Conservation (phyloP, 2,329 filamentous ascomycete genomes). For the Xylariomycetidae sp. region DNA sequence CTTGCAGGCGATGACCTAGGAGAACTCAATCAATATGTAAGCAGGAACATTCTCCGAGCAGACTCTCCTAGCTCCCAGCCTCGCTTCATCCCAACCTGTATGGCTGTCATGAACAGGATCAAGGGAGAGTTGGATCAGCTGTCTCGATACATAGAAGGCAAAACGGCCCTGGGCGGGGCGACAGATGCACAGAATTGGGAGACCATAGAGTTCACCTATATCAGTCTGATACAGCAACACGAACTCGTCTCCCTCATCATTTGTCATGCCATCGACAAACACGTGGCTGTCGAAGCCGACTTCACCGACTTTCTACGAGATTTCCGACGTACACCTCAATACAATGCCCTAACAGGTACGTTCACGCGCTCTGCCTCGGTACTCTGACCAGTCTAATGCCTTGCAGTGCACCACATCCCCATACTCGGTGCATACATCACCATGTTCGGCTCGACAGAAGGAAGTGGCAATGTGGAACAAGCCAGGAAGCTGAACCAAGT, state of each 20-base stretch:
- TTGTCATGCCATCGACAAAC: slow-evolving; percentile 69
- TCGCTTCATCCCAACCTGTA: slow-evolving; percentile 66
- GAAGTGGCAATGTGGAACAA: slow-evolving; percentile 58
- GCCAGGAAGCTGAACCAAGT: slow-evolving; percentile 64
- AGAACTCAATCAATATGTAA: slow-evolving; percentile 48
- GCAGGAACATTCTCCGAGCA: slow-evolving; percentile 51
- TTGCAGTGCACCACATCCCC: slow-evolving; percentile 73
- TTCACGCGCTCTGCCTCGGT: no score
- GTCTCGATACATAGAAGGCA: slow-evolving; percentile 68
- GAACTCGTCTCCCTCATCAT: slow-evolving; percentile 80
- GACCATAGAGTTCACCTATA: slow-evolving; percentile 71
- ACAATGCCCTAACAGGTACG: no score
- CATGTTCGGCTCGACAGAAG: slow-evolving; percentile 72
- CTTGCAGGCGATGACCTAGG: slow-evolving; percentile 43
- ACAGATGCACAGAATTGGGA: slow-evolving; percentile 57
- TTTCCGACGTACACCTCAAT: slow-evolving; percentile 66
- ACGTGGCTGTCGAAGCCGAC: slow-evolving; percentile 63
- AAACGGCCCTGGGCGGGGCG: slow-evolving; percentile 65
- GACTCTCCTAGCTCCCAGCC: slow-evolving; percentile 42
- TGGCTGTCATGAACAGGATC: slow-evolving; percentile 69
- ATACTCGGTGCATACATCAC: slow-evolving; percentile 71
- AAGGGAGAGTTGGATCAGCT: slow-evolving; percentile 72
- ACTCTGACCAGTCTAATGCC: no score
- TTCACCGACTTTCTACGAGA: slow-evolving; percentile 65
- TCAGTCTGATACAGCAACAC: slow-evolving; percentile 81